Evolutionary conservation across 129 eudicot species (phyloP), one percentile per base, ranked within the genome.

Genomic region (Ambrosia trifida): DNA sequence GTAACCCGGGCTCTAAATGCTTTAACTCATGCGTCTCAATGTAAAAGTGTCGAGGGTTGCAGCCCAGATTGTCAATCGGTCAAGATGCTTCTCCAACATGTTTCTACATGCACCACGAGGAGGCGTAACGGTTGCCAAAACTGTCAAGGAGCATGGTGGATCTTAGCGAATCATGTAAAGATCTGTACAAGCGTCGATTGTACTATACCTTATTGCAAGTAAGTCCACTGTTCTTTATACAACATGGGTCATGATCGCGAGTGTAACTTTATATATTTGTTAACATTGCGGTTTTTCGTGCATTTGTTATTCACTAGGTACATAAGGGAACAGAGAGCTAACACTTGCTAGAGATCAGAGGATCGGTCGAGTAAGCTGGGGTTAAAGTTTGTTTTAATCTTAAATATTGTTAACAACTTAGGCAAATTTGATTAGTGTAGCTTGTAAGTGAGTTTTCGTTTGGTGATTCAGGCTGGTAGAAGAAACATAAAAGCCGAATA

Each of bases 401-500:
- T 71, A 13, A 8, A 18, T 28, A 31, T 28, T 50, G 67, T 68
- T 19, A 13, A 17, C 7, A 16, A n/a, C n/a, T 6, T 18, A 19
- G 50, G 44, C 32, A 8, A 51, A 51, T 28, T 13, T 73, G 28
- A 16, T 28, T 33, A 20, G 24, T 38, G 49, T 70, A 54, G 57
- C 20, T 41, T 43, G 67, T 54, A 36, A 32, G 64, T 60, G 81
- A 76, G 7, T 76, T 76, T 76, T 69, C 24, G 30, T 76, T 69
- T 76, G 7, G 4, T 69, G 70, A 57, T 69, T 18, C 76, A 76
- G 81, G 81, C 56, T 76, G 49, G 56, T 66, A 60, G 81, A 76
- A 69, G 81, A 69, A 76, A n/a, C n/a, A n/a, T n/a, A n/a, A n/a
- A n/a, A n/a, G n/a, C n/a, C n/a, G n/a, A n/a, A n/a, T n/a, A n/a